Conservation (phyloP, 2,329 filamentous ascomycete genomes). For the Cytospora paraplurivora region DNA sequence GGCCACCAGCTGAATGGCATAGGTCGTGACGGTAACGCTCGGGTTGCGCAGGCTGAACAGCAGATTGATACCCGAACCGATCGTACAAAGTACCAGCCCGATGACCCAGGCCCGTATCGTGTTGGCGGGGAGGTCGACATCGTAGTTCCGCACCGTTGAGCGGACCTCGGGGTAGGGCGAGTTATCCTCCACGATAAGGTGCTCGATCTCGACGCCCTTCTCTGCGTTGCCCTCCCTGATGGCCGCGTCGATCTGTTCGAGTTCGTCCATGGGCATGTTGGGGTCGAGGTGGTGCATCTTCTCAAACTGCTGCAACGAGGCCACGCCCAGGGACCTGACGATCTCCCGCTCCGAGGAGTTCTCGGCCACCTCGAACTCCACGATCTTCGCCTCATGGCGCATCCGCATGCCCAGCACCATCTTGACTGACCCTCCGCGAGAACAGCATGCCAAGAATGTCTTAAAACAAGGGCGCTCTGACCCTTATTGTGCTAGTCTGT, state of each 20-base stretch:
- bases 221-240: slow-evolving; percentile 57
- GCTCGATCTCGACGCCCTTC: slow-evolving; percentile 59
- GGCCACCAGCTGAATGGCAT: slow-evolving; percentile 63
- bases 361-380: slow-evolving; percentile 28
- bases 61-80: slow-evolving; percentile 64
- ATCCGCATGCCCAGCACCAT: slow-evolving; percentile 26
- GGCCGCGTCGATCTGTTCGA: slow-evolving; percentile 62
- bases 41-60: slow-evolving; percentile 63
- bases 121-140: slow-evolving; percentile 65
- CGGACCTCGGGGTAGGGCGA: slow-evolving; percentile 70
- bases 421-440: slow-evolving; percentile 3
- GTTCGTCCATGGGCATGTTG: slow-evolving; percentile 64
- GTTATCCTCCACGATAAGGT: slow-evolving; percentile 63
- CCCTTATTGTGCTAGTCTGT: background rate
- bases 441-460: slow-evolving; percentile 12
- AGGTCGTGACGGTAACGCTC: slow-evolving; percentile 60
- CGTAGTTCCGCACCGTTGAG: slow-evolving; percentile 65
- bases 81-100: slow-evolving; percentile 60
- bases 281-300: slow-evolving; percentile 65
- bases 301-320: slow-evolving; percentile 57
- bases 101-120: slow-evolving; percentile 67
- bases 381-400: slow-evolving; percentile 28
- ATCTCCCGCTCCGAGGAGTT: slow-evolving; percentile 29
- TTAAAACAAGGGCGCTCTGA: background rate
- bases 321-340: slow-evolving; percentile 27